These are phyloP conservation scores for Planoprotostelium fungivorum DNA, from an alignment of 78 protist species.

Conservation along the genomic window DNA sequence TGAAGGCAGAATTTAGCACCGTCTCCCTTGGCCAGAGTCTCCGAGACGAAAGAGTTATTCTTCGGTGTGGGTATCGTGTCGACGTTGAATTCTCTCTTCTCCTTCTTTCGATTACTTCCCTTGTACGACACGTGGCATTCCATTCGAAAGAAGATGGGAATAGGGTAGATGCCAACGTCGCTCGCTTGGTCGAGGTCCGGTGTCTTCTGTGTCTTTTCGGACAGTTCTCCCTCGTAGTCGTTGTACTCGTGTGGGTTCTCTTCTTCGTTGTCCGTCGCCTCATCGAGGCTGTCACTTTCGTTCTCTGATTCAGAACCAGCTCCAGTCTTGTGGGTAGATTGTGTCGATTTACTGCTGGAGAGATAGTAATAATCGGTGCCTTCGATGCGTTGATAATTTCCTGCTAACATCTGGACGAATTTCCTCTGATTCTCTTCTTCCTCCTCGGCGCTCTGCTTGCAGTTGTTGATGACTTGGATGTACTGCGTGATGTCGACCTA, in stretches of 20 bases:
- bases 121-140: background rate
- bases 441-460: background rate
- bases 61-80: background rate
- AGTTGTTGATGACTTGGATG: background rate
- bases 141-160: background rate
- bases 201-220: background rate
- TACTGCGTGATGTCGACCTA: background rate
- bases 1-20: background rate
- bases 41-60: background rate
- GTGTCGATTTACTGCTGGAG: no score
- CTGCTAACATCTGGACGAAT: background rate
- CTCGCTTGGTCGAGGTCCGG: background rate
- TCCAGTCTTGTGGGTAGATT: background rate
- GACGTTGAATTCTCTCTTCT: background rate
- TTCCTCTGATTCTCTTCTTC: background rate
- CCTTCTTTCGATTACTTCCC: background rate
- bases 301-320: background rate
- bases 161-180: background rate
- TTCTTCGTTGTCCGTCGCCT: background rate
- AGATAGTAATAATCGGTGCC: background rate
- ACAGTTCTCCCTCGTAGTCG: background rate
- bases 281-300: no score
- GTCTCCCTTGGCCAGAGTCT: background rate
- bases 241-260: background rate
- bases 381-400: background rate